Conservation (phyloP, 1,284 basidiomycete species). For the Earliella scabrosa region DNA sequence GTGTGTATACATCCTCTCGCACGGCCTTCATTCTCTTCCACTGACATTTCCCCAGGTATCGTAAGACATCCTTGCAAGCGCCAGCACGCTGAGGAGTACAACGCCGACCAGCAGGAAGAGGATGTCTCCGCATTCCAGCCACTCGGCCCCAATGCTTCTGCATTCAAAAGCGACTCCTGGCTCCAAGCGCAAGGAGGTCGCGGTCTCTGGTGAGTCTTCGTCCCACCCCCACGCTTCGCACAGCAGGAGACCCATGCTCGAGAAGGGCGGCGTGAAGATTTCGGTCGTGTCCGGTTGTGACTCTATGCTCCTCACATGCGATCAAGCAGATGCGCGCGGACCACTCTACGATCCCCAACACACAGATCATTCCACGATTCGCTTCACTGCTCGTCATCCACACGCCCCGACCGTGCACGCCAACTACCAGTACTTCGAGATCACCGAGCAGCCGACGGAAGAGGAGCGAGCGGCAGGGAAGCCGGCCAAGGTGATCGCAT, state of each 20-base stretch:
- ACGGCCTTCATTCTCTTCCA: neutral
- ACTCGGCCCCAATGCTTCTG: conserved; percentile 73
- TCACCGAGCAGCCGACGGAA: conserved; percentile 56
- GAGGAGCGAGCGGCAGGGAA: conserved; percentile 38
- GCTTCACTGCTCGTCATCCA: conserved; percentile 96
- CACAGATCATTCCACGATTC: conserved; percentile 74
- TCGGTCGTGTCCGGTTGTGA: conserved; percentile 94
- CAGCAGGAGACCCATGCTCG: conserved; percentile 66
- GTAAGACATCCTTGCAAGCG: conserved; percentile 67
- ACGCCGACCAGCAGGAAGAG: conserved; percentile 79
- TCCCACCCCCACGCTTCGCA: conserved; percentile 33
- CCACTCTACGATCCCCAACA: conserved; percentile 80
- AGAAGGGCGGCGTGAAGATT: conserved; percentile 98
- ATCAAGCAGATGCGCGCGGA: conserved; percentile 95
- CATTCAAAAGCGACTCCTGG: conserved; percentile 91
- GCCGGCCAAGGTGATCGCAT: conserved; percentile 67
- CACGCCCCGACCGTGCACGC: conserved; percentile 92
- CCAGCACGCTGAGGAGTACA: conserved; percentile 78
- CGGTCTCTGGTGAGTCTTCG: conserved; percentile 88
- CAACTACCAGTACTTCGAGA: conserved; percentile 98
- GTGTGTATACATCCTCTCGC: no score
- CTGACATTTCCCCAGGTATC: no score
- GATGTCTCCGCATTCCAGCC: conserved; percentile 84
- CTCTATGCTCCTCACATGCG: conserved; percentile 85
- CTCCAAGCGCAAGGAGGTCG: conserved; percentile 84